phyloP scores from a whole-genome alignment of 495 filamentous ascomycete genomes.

The Lophiotrema nucula region DNA sequence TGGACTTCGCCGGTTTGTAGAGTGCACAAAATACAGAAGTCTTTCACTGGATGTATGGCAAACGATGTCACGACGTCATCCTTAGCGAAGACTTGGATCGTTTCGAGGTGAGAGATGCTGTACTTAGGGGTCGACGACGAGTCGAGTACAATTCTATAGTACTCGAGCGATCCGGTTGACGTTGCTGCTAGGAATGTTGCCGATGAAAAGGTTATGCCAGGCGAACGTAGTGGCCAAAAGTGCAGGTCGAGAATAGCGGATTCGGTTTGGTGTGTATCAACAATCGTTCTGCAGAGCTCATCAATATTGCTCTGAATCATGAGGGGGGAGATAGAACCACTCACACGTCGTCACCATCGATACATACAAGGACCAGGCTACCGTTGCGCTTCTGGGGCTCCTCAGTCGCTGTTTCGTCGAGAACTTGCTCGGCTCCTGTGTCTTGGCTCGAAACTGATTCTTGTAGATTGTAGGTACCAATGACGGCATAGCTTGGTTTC shows the following conservation, averaged over 20 bases:
- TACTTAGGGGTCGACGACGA: too few relatives aligned
- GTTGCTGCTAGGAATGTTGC: slow-evolving; percentile 69
- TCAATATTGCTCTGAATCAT: too few relatives aligned
- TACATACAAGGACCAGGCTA: slow-evolving; percentile 17
- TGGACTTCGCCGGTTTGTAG: slow-evolving; percentile 63
- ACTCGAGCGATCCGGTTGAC: slow-evolving; percentile 65
- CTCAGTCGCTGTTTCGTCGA: slow-evolving; percentile 36
- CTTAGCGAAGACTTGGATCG: slow-evolving; percentile 40
- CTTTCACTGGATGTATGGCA: slow-evolving; percentile 64
- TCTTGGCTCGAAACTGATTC: too few relatives aligned
- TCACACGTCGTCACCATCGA: slow-evolving; percentile 56
- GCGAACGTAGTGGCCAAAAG: slow-evolving; percentile 51
- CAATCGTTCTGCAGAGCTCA: too few relatives aligned
- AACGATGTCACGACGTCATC: slow-evolving; percentile 67
- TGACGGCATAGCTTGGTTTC: slow-evolving; percentile 64
- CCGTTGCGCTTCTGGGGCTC: slow-evolving; percentile 25
- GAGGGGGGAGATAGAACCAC: too few relatives aligned
- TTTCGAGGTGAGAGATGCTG: slow-evolving; percentile 43
- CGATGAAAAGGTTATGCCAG: too few relatives aligned
- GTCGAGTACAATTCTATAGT: too few relatives aligned
- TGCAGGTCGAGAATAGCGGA: slow-evolving; percentile 83
- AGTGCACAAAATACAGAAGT: slow-evolving; percentile 58
- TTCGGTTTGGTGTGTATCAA: slow-evolving; percentile 54
- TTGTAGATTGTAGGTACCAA: slow-evolving; percentile 87
- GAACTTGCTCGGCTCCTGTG: slow-evolving; percentile 36